Base-by-base conservation (phyloP, 495 filamentous ascomycete genomes). In the Friedmanniomyces simplex region DNA sequence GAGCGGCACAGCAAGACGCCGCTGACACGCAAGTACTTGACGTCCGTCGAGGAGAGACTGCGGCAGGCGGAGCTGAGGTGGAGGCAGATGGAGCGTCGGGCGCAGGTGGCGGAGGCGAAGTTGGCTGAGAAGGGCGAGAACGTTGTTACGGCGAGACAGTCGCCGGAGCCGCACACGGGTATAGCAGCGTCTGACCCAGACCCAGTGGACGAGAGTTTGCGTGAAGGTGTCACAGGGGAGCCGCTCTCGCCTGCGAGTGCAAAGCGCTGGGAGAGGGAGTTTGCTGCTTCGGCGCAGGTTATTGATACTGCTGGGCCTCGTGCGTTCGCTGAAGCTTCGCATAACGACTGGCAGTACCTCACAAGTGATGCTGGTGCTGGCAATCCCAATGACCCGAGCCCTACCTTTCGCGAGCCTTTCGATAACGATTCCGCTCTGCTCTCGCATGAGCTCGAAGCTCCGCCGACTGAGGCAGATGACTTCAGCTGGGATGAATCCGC, bases 1-100 rank as follows among this genome's bases (percentile, higher is more conserved):
- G 63, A 69, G 48, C 66, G 61, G 28, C 60, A 61, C 37, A 46
- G 53, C 18, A 50, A 57, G 5, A 66, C 60, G 12, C 66, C 67
- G 14, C 55, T 67, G 5, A 69, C 67, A 2, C 48, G 66, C 20
- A 65, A 55, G 57, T 62, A 48, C 24, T 32, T 50, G 18, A 57
- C 54, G 8, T 37, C 45, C 1, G 46, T 50, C 1, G 45, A 57
- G 46, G 54, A 57, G 18, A 10, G 54, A 13, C 54, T 50, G 12
- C 43, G 54, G 2, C 45, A 57, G n/a, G 54, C 43, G 5, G 26
- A 48, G 45, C 20, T 46, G 20, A 11, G 52, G 16, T 11, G n/a
- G 24, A 21, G 41, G 37, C 52, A 55, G 22, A 16, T 32, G 18
- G 52, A 55, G 39, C n/a, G 45, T 13, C 41, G 54, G 4, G 54